Evolutionary conservation across 257 asterid species (phyloP).

Genomic region (Solanum chmielewskii): DNA sequence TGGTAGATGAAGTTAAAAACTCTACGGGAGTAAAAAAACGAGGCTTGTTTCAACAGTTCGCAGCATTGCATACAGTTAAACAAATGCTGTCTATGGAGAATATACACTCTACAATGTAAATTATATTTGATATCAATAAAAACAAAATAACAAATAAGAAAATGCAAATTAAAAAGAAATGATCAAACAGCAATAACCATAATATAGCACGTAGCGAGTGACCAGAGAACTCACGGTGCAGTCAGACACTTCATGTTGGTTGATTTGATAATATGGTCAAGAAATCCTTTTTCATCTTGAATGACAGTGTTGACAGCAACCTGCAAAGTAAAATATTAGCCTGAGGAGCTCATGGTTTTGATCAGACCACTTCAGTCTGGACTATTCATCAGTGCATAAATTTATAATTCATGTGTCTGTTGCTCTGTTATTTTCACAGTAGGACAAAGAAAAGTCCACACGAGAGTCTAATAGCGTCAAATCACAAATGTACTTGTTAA

Average conservation of each 20-base stretch:
- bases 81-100: not conserved
- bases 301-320: constrained; percentile 93
- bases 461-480: not conserved
- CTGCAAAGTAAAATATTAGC: constrained; percentile 27
- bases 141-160: not conserved
- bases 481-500: not conserved
- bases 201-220: not conserved
- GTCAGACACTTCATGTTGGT: constrained; percentile 98
- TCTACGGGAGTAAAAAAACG: not conserved
- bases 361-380: not conserved
- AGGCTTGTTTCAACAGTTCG: not conserved
- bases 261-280: constrained; percentile 86
- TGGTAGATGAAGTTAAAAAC: not conserved
- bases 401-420: not conserved
- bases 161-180: not conserved
- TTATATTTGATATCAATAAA: not conserved
- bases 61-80: not conserved
- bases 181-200: not conserved
- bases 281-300: constrained; percentile 82
- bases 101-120: not conserved
- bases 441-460: not conserved
- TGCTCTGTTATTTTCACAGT: not conserved
- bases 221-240: constrained; percentile 47
- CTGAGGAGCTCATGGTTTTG: not conserved
- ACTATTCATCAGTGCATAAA: not conserved